phyloP scores from a whole-genome alignment of 495 filamentous ascomycete genomes.

The Glutinoglossum americanum region DNA sequence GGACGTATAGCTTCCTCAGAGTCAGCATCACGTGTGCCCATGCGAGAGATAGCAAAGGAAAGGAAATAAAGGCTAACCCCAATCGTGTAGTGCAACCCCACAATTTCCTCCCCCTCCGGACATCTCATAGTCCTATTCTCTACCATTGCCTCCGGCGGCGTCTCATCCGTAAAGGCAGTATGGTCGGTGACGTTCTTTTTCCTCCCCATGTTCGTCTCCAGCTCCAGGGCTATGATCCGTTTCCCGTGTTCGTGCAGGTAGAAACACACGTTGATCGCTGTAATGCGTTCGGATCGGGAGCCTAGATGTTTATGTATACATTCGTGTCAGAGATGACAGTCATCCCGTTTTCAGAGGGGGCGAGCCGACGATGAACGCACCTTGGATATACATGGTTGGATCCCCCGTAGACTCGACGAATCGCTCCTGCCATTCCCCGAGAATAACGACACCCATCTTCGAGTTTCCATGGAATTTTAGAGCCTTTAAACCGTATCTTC shows the following conservation, averaged over 20 bases:
- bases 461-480: conserved; percentile 1
- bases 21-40: background rate
- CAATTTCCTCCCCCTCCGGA: background rate
- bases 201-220: background rate
- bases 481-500: conserved; percentile 1
- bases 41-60: background rate
- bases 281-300: background rate
- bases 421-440: conserved; percentile 4
- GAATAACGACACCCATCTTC: conserved; percentile 2
- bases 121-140: background rate
- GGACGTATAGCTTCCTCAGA: background rate
- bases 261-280: background rate
- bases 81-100: conserved; percentile 1
- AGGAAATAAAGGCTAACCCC: background rate
- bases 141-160: background rate
- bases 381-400: background rate
- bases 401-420: background rate
- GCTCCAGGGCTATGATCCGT: conserved; percentile 1
- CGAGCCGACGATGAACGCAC: background rate
- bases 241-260: background rate
- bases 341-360: too few relatives aligned
- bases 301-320: background rate
- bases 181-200: background rate
- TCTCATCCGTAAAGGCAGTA: background rate
- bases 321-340: background rate